Evolutionary conservation across 805 yeast species (phyloP).

Genomic region (Candida pini): DNA sequence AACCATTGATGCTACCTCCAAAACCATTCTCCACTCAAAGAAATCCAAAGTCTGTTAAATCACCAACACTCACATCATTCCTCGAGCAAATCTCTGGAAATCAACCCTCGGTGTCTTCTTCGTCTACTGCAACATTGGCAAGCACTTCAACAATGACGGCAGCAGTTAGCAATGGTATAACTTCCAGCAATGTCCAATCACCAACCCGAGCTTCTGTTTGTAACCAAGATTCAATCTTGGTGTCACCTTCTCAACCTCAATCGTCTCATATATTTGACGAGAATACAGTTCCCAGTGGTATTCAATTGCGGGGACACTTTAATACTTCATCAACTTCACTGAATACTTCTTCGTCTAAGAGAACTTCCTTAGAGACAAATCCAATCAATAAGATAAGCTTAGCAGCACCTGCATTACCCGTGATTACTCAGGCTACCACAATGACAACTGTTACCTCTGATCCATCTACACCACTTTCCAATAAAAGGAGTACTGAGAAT

Average conservation of each 20-base stretch:
- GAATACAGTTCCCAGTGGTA: slow-evolving; percentile 7
- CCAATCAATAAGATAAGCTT: slow-evolving; percentile 25
- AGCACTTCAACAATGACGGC: neutral
- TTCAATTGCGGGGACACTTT: slow-evolving; percentile 4
- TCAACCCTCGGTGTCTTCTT: slow-evolving; percentile 2
- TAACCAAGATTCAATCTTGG: too few relatives aligned
- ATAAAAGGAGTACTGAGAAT: slow-evolving; percentile 9
- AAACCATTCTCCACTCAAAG: slow-evolving; percentile 15
- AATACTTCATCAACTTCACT: slow-evolving; percentile 14
- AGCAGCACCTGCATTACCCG: slow-evolving; percentile 31
- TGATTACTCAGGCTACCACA: slow-evolving; percentile 32
- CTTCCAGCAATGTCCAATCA: too few relatives aligned
- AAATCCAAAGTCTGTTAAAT: slow-evolving; percentile 7
- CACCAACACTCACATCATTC: slow-evolving; percentile 16
- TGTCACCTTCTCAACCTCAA: too few relatives aligned
- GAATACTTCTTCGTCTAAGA: slow-evolving; percentile 17
- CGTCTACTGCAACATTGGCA: slow-evolving; percentile 5
- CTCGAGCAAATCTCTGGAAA: slow-evolving; percentile 15
- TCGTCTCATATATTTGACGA: too few relatives aligned
- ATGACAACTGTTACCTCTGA: slow-evolving; percentile 22
- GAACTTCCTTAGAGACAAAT: slow-evolving; percentile 18
- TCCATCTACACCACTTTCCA: slow-evolving; percentile 14
- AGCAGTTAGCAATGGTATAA: neutral
- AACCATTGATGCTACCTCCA: slow-evolving; percentile 15
- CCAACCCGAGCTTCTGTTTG: too few relatives aligned